phyloP scores from a whole-genome alignment of 768 basidiomycete species.

The Cystobasidium tubakii region DNA sequence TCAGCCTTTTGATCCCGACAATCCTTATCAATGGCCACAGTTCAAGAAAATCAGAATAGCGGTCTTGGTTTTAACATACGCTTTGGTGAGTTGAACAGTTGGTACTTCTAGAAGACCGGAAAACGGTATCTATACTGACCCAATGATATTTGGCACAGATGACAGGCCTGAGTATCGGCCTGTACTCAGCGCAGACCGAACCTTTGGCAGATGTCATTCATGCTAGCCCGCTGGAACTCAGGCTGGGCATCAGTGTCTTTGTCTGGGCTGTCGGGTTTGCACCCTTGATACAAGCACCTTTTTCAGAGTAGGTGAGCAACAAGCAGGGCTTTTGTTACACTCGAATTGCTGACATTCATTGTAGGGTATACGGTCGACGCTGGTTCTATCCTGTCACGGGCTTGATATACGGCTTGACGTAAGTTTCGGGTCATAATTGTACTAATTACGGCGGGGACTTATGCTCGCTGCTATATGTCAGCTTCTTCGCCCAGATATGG shows the following conservation, averaged over 20 bases:
- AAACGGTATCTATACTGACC: background rate
- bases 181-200: slow-evolving; percentile 2
- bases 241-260: slow-evolving; percentile 7
- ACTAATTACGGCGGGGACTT: too few species aligned
- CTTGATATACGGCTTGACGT: slow-evolving; percentile 6
- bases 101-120: background rate
- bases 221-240: background rate
- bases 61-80: slow-evolving; percentile 8
- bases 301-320: background rate
- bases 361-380: slow-evolving; percentile 17
- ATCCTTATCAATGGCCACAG: background rate
- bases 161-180: slow-evolving; percentile 13
- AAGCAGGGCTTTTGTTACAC: background rate
- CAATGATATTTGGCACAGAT: background rate
- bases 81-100: background rate
- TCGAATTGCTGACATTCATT: background rate
- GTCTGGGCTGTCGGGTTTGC: slow-evolving; percentile 7
- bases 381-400: slow-evolving; percentile 1
- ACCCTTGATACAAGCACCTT: slow-evolving; percentile 15
- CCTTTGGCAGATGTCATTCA: background rate
- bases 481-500: slow-evolving; percentile 7
- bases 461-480: background rate
- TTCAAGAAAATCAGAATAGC: slow-evolving; percentile 13
- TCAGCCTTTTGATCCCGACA: background rate
- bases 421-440: background rate